Percentiles rank a stretch among this genome's conserved stretches.
Evolutionary conservation across 768 basidiomycete species (phyloP).

Genomic region (Tricholoma hemisulphureum): DNA sequence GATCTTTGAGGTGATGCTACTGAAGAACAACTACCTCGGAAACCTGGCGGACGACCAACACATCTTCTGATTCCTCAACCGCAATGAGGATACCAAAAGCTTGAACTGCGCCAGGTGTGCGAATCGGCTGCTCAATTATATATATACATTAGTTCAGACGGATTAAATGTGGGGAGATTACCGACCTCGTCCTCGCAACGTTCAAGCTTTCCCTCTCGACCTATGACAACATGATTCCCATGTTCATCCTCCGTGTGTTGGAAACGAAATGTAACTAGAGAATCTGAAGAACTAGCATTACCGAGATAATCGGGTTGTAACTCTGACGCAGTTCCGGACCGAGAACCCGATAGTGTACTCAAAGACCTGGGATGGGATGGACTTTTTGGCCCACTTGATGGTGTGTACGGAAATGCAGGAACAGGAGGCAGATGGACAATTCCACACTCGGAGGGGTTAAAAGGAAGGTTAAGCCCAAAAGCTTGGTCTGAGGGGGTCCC

Average conservation of each 20-base stretch:
- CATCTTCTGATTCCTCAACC: conserved; percentile 58
- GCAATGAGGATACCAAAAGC: conserved; percentile 80
- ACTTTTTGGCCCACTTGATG: conserved; percentile 10
- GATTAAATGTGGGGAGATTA: not conserved
- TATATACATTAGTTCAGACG: not conserved
- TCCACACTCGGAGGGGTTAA: conserved; percentile 41
- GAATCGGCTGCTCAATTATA: conserved; percentile 60
- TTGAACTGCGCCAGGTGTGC: conserved; percentile 79
- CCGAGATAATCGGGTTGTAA: conserved; percentile 9
- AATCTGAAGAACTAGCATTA: conserved; percentile 19
- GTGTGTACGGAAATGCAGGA: conserved; percentile 12
- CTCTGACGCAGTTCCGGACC: conserved; percentile 15
- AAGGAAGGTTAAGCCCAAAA: conserved; percentile 19
- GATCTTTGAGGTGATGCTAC: not conserved
- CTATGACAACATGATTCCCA: conserved; percentile 69
- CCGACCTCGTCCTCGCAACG: conserved; percentile 76
- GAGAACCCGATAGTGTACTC: not conserved
- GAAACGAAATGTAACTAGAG: conserved; percentile 59
- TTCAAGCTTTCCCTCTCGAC: conserved; percentile 62
- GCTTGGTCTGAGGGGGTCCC: conserved; percentile 12
- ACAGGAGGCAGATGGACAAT: conserved; percentile 43
- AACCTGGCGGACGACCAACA: conserved; percentile 67
- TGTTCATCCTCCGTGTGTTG: conserved; percentile 60
- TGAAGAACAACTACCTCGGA: conserved; percentile 57
- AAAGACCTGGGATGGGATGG: conserved; percentile 6